These are phyloP conservation scores for Teratosphaeria destructans DNA, from an alignment of 2,329 filamentous ascomycete genomes.

Conservation along the genomic window DNA sequence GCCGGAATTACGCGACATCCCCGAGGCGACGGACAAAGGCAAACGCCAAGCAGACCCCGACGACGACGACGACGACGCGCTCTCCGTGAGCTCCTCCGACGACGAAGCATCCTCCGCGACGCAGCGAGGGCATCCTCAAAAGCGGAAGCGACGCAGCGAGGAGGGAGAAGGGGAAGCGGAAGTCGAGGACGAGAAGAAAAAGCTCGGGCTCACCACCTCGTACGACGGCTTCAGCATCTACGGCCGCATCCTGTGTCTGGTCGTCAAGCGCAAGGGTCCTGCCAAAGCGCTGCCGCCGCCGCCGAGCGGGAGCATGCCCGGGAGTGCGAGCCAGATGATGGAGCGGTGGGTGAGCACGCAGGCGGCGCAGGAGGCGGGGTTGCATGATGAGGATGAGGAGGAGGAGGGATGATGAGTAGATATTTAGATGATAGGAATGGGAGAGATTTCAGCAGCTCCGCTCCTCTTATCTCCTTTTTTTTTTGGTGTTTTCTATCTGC, in stretches of 20 bases:
- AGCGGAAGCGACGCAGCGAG: slow-evolving; percentile 9
- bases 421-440: neutral
- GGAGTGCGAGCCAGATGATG: slow-evolving; percentile 28
- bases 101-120: slow-evolving; percentile 26
- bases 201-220: slow-evolving; percentile 69
- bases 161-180: slow-evolving; percentile 2
- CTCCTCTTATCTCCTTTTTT: neutral
- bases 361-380: slow-evolving; percentile 22
- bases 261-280: slow-evolving; percentile 63
- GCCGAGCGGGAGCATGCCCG: slow-evolving; percentile 10
- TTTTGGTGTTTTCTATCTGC: neutral
- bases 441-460: neutral
- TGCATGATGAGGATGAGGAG: slow-evolving; percentile 22
- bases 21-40: slow-evolving; percentile 30
- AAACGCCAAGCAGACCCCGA: slow-evolving; percentile 13
- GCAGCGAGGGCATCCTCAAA: slow-evolving; percentile 13
- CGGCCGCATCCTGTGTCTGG: slow-evolving; percentile 80
- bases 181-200: slow-evolving; percentile 69
- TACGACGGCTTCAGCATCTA: slow-evolving; percentile 97
- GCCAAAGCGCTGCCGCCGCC: slow-evolving; percentile 26
- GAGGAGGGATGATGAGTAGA: neutral
- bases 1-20: slow-evolving; percentile 46
- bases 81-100: slow-evolving; percentile 29
- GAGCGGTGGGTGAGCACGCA: slow-evolving; percentile 31
- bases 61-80: slow-evolving; percentile 18